Evolutionary conservation across 2,329 filamentous ascomycete genomes (phyloP).

Genomic region (Monosporascus sp.): DNA sequence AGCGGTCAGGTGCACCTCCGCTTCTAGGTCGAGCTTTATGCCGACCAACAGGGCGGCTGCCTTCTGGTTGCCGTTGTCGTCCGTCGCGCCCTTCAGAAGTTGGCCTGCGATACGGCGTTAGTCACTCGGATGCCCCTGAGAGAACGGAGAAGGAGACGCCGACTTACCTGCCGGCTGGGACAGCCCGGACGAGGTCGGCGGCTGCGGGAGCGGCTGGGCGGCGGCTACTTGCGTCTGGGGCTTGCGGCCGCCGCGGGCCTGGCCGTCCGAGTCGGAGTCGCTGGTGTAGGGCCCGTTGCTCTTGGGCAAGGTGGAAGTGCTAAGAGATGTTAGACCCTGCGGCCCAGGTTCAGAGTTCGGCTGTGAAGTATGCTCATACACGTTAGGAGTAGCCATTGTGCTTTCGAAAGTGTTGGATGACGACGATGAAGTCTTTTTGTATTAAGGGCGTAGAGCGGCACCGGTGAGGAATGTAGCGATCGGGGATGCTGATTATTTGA

Average conservation of each 20-base stretch:
- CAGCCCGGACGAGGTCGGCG: constrained; percentile 33
- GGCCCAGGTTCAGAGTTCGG: background rate
- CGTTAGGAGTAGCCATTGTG: constrained; percentile 23
- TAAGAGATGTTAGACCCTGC: constrained; percentile 11
- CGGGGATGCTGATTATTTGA: constrained; percentile 6
- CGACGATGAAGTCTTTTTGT: constrained; percentile 5
- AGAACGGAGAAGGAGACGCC: background rate
- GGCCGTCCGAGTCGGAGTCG: constrained; percentile 29
- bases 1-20: constrained; percentile 58
- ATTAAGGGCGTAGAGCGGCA: constrained; percentile 3
- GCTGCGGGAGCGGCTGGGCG: constrained; percentile 20
- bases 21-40: constrained; percentile 60
- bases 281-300: constrained; percentile 26
- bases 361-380: constrained; percentile 14
- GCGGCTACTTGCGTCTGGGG: constrained; percentile 14
- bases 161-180: constrained; percentile 30
- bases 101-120: constrained; percentile 32
- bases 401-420: constrained; percentile 4
- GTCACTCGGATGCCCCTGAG: background rate
- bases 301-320: constrained; percentile 21
- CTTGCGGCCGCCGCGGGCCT: constrained; percentile 33
- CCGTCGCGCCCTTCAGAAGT: constrained; percentile 52
- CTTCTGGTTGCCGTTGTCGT: constrained; percentile 54
- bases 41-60: constrained; percentile 54
- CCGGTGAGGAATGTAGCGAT: background rate